Evolutionary conservation across 768 basidiomycete species (phyloP).

Genomic region (Termitomyces sp.): DNA sequence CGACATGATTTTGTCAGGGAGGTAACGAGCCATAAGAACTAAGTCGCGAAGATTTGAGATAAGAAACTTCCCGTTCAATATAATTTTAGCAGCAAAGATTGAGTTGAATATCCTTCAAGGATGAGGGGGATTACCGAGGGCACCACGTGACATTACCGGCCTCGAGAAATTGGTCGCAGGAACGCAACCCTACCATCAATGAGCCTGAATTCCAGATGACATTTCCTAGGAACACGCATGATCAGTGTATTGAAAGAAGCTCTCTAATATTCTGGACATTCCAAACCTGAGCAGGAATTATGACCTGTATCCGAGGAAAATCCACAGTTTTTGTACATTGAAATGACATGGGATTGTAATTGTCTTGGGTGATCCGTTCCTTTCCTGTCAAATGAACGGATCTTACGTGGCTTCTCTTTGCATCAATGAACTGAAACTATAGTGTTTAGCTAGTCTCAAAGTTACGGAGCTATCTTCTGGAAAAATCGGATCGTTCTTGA

Average conservation of each 20-base stretch:
- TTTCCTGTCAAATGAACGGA: not conserved
- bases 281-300: not conserved
- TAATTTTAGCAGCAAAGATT: not conserved
- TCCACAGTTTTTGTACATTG: not conserved
- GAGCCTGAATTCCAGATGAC: not conserved
- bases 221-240: not conserved
- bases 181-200: not conserved
- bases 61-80: not conserved
- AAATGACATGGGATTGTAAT: not conserved
- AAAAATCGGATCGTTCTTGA: not conserved
- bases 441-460: no score
- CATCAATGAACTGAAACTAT: not conserved
- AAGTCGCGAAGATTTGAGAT: not conserved
- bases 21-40: not conserved
- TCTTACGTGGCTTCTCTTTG: not conserved
- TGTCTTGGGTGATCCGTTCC: not conserved
- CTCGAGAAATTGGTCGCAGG: not conserved
- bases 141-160: not conserved
- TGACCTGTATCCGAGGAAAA: slow-evolving; percentile 5
- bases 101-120: not conserved
- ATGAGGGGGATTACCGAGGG: not conserved
- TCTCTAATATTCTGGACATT: not conserved
- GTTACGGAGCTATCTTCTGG: not conserved
- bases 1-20: not conserved
- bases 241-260: not conserved